Evolutionary conservation across 352 stramenopile genomes (phyloP), one percentile per base, ranked within the genome.

Genomic region (Sclerospora graminicola): DNA sequence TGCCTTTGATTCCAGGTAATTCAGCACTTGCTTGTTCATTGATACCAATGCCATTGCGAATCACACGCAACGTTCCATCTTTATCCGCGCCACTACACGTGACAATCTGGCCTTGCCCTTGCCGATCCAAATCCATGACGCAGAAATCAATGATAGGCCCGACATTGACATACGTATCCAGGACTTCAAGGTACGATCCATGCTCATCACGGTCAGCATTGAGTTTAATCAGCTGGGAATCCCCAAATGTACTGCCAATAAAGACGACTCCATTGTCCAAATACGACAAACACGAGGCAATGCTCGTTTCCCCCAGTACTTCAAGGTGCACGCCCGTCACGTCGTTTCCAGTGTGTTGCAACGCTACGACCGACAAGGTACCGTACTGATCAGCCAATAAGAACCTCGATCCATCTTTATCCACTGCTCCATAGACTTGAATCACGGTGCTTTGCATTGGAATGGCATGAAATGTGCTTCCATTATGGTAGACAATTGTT

Each of bases 141-240:
- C 94, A 97, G 68, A 99, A 98, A 59, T 99, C 96, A 10, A 98
- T 87, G 69, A 99, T 99, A 6, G 96, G 96, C 4, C 95, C 95
- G 38, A 99, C 75, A 54, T 98, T 98, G 11, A 88, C 84, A 49
- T 98, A 99, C 43, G 93, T 95, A 62, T 98, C 95, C 36, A 98
- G 61, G 0, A 98, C 80, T 46, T 95, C 77, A 18, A 98, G 54
- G 60, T 97, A 97, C 6, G 54, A 94, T 44, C 59, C 77, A n/a
- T 72, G 54, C 15, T 88, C 73, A 42, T 94, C 82, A 1, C 63
- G 66, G 21, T 89, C 68, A 2, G 69, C 49, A 45, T 84, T 78
- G 11, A 99, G 81, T 63, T 96, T 94, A 50, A 99, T 79, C 34
- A 98, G 57, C 58, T 98, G 93, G 39, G 86, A 97, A 63, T 99